A percentile compares a stretch with the other conserved stretches of the same genome.
Conservation (phyloP, 2,329 filamentous ascomycete species). For the Diplodia corticola region DNA sequence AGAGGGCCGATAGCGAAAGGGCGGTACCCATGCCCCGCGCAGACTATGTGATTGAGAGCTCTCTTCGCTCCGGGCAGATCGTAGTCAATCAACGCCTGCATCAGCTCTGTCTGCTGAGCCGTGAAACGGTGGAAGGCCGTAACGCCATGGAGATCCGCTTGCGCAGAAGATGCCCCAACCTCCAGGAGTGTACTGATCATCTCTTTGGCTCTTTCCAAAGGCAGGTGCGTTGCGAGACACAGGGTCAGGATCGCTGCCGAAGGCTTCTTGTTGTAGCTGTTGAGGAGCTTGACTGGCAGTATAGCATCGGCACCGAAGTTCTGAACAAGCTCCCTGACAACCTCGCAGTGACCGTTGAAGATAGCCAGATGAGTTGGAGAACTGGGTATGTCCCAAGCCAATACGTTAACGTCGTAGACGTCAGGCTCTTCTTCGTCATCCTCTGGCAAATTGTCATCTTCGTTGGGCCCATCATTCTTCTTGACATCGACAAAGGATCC, state of each 20-base stretch:
- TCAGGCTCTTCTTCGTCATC: slow-evolving; percentile 70
- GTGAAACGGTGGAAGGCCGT: slow-evolving; percentile 67
- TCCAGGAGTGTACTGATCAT: slow-evolving; percentile 67
- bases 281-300: slow-evolving; percentile 68
- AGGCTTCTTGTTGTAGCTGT: slow-evolving; percentile 50
- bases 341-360: slow-evolving; percentile 66
- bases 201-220: slow-evolving; percentile 60
- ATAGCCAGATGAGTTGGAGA: slow-evolving; percentile 80
- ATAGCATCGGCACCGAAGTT: slow-evolving; percentile 76
- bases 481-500: slow-evolving; percentile 73
- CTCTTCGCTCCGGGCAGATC: slow-evolving; percentile 63
- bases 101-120: slow-evolving; percentile 44
- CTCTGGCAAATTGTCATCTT: slow-evolving; percentile 48
- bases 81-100: slow-evolving; percentile 49
- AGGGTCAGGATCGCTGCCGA: slow-evolving; percentile 67
- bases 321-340: slow-evolving; percentile 66
- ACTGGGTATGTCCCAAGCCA: slow-evolving; percentile 76
- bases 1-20: slow-evolving; percentile 52
- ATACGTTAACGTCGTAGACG: slow-evolving; percentile 73
- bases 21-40: slow-evolving; percentile 40
- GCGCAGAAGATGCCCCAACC: slow-evolving; percentile 70
- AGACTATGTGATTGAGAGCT: slow-evolving; percentile 65
- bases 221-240: slow-evolving; percentile 65
- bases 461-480: slow-evolving; percentile 44
- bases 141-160: slow-evolving; percentile 65